Evolutionary conservation across 1,284 basidiomycete genomes (phyloP).

Genomic region (Cryptococcus wingfieldii): DNA sequence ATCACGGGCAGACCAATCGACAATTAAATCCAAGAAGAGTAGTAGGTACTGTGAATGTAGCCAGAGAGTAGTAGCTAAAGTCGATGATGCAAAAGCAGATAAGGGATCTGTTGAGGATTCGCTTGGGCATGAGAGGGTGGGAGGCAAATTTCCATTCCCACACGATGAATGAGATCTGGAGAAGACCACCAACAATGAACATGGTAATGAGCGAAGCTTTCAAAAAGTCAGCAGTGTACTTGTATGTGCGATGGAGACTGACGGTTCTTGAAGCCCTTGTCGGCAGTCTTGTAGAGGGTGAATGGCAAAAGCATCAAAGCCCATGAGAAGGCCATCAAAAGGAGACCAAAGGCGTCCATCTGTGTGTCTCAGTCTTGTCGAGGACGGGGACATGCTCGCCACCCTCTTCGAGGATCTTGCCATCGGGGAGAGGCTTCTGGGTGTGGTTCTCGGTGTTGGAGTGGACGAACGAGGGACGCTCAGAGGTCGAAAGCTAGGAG

Average conservation of each 20-base stretch:
- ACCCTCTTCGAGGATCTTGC: not conserved
- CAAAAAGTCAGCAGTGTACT: not conserved
- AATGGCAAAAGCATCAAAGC: slow-evolving; percentile 43
- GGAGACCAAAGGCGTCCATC: slow-evolving; percentile 43
- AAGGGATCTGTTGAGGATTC: slow-evolving; percentile 46
- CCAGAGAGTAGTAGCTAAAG: slow-evolving; percentile 40
- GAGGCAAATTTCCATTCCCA: slow-evolving; percentile 42
- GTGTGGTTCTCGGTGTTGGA: too few species aligned
- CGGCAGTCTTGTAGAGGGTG: slow-evolving; percentile 33
- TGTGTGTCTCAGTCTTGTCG: slow-evolving; percentile 1
- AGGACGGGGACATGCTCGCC: not conserved
- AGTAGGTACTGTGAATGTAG: slow-evolving; percentile 38
- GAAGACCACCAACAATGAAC: slow-evolving; percentile 43
- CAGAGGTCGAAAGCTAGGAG: too few species aligned
- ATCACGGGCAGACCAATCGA: slow-evolving; percentile 12
- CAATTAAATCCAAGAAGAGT: slow-evolving; percentile 39
- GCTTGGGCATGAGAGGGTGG: slow-evolving; percentile 42
- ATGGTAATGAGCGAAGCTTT: slow-evolving; percentile 46
- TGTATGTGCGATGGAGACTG: slow-evolving; percentile 8
- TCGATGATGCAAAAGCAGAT: slow-evolving; percentile 30
- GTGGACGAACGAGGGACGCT: too few species aligned
- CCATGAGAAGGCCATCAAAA: slow-evolving; percentile 40
- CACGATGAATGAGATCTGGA: slow-evolving; percentile 37
- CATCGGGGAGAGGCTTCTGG: not conserved
- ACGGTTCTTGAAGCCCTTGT: slow-evolving; percentile 37